These are phyloP conservation scores for Venturia nashicola DNA, from an alignment of 2,329 filamentous ascomycete species.

Conservation along the genomic window DNA sequence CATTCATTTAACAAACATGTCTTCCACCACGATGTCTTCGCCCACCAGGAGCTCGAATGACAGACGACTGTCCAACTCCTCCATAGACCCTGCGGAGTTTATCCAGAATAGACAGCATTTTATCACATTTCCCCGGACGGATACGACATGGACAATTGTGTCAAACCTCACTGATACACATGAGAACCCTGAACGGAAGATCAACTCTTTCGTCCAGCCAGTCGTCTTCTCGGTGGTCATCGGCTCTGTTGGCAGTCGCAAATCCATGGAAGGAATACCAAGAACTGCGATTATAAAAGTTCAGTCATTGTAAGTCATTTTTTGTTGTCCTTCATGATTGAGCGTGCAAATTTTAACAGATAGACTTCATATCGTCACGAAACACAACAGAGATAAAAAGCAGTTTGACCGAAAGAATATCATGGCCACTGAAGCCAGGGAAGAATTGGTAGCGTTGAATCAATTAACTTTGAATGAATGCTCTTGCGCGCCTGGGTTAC, in stretches of 20 bases:
- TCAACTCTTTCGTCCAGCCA: neutral
- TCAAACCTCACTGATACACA: neutral
- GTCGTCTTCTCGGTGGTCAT: neutral
- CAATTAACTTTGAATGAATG: slow-evolving; percentile 3
- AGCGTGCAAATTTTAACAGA: neutral
- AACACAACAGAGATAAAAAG: neutral
- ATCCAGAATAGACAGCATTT: neutral
- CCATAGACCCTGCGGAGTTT: neutral
- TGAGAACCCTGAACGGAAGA: neutral
- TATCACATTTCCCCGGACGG: neutral
- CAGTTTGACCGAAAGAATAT: neutral
- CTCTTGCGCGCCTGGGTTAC: neutral
- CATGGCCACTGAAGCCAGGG: neutral
- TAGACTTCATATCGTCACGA: neutral
- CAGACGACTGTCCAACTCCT: neutral
- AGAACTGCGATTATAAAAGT: slow-evolving; percentile 1
- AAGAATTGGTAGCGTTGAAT: neutral
- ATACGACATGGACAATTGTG: neutral
- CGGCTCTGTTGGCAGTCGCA: neutral
- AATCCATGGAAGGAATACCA: neutral
- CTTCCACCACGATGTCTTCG: neutral
- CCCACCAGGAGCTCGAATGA: neutral
- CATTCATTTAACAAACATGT: neutral
- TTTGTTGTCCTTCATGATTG: neutral
- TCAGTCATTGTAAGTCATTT: neutral